phyloP scores from a whole-genome alignment of 208 protist genomes.

The Wallacemonas collosoma region DNA sequence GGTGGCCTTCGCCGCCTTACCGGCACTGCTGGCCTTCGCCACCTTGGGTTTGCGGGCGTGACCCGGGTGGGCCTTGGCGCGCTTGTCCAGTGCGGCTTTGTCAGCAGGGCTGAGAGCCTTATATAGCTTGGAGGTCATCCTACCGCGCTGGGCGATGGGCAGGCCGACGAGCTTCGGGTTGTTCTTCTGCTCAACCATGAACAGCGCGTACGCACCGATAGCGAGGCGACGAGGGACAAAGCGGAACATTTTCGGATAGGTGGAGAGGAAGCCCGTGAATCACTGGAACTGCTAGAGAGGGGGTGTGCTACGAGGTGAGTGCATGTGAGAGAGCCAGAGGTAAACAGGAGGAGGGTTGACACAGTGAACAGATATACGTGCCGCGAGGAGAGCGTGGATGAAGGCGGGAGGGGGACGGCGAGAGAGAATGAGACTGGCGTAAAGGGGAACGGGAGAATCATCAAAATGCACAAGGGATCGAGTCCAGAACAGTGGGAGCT shows the following conservation, averaged over 20 bases:
- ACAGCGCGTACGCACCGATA: constrained; percentile 77
- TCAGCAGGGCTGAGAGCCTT: constrained; percentile 60
- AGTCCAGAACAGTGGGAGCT: too few relatives aligned
- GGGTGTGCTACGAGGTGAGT: too few relatives aligned
- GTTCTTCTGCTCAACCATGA: constrained; percentile 90
- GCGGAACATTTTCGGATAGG: constrained; percentile 55
- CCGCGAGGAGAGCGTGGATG: too few relatives aligned
- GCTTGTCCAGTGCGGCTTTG: constrained; percentile 57
- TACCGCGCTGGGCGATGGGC: constrained; percentile 64
- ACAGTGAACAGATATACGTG: too few relatives aligned
- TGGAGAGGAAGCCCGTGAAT: neutral
- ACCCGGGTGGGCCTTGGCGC: constrained; percentile 49
- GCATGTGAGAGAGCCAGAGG: too few relatives aligned
- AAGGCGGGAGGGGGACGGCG: too few relatives aligned
- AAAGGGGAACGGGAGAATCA: too few relatives aligned
- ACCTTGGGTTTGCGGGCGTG: constrained; percentile 25
- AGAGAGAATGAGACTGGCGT: too few relatives aligned
- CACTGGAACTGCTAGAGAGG: neutral
- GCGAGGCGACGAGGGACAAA: constrained; percentile 62
- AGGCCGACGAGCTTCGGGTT: constrained; percentile 81
- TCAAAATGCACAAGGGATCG: too few relatives aligned
- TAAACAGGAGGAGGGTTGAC: too few relatives aligned
- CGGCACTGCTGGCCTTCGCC: constrained; percentile 23
- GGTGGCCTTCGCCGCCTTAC: constrained; percentile 20
- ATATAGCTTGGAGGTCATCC: constrained; percentile 82